Base-by-base conservation (phyloP, 2,329 filamentous ascomycete genomes). In the Ascochyta koolunga region DNA sequence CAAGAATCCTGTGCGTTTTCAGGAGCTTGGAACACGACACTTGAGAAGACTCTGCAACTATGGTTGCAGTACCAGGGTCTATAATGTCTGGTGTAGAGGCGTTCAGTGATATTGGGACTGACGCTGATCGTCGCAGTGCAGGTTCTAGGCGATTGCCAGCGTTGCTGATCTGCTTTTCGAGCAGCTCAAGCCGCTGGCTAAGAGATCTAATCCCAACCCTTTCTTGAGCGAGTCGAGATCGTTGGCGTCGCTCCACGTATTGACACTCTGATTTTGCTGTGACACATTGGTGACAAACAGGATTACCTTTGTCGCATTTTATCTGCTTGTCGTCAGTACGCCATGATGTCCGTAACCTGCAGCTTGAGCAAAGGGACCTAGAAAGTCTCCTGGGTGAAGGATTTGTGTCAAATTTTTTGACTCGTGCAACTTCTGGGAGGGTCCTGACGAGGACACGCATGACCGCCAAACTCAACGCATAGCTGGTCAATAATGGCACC, bases 231-330 rank as follows among this genome's bases (percentile, higher is more conserved):
- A 65, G 37, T 13, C 67, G 61, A 36, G 64, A 62, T 22, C 67
- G 53, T 56, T 68, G 60, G 16, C 62, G 54, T n/a, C 68, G 58
- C 37, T 65, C 66, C 13, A 69, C 59, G 54, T 71, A 71, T 29
- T 66, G 55, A 42, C 68, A 71, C 25, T 68, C 65, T 21, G 50
- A 43, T 9, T 58, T 60, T 11, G 65, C 64, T 16, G 58, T 59
- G 21, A 62, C 54, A 49, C 68, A 70, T 43, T 70, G 68, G 41
- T 66, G 62, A 43, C 68, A 71, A 10, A 49, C 50, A 9, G 62
- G 62, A 11, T 66, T 56, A 16, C 18, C 57, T 55, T 60, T 69
- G 29, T 71, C 64, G 33, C 68, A 71, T 56, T 70, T 71, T 29
- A 69, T 63, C 65, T 70, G 29, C 15, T 3, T 5, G 1, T 9